Base-by-base conservation (phyloP, 371 early-diverging fungal genomes). In the Lichtheimia hyalospora region DNA sequence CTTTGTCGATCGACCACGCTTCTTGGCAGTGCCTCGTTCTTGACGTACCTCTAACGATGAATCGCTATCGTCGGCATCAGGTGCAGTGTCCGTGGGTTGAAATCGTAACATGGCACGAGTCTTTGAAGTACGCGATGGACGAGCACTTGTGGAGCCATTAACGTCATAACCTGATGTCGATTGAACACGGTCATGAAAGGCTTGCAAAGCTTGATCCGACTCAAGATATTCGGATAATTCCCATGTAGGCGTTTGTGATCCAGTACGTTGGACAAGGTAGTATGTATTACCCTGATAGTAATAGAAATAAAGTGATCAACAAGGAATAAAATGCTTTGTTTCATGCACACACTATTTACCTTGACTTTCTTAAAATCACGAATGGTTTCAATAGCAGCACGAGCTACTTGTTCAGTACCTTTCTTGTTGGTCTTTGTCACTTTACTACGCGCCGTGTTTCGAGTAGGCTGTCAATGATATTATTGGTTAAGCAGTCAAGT, bases 91-190 rank as follows among this genome's bases (percentile, higher is more conserved):
- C 25, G 43, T 54, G 16, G 24, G 34, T 21, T 67, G 64, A 27
- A 73, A 41, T n/a, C 68, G 66, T 24, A 74, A 44, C 6, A 73
- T 52, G 20, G 72, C 75, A 44, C 75, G 69, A 2, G 62, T 64
- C 59, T 75, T 75, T 5, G 71, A 73, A 15, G 52, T 16, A 23
- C 73, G 64, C 10, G 59, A 52, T 5, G 58, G 46, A 6, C 69
- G 66, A 15, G 34, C 18, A 6, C 21, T 25, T 2, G 27, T 52
- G 46, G 13, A 20, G 18, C 49, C 41, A 34, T 28, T 40, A 15
- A 68, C 58, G 15, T 58, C 23, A 54, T 68, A 68, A 14, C 68
- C 68, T 4, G 62, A 59, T n/a, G 49, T 34, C 5, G 57, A 49
- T 48, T 67, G 55, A 10, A 61, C 54, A 12, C 41, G 51, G 23